A percentile compares a stretch with the other conserved stretches of the same genome.
These are phyloP conservation scores for Amanita brunnescens DNA, from an alignment of 768 basidiomycete genomes.

Conservation along the genomic window DNA sequence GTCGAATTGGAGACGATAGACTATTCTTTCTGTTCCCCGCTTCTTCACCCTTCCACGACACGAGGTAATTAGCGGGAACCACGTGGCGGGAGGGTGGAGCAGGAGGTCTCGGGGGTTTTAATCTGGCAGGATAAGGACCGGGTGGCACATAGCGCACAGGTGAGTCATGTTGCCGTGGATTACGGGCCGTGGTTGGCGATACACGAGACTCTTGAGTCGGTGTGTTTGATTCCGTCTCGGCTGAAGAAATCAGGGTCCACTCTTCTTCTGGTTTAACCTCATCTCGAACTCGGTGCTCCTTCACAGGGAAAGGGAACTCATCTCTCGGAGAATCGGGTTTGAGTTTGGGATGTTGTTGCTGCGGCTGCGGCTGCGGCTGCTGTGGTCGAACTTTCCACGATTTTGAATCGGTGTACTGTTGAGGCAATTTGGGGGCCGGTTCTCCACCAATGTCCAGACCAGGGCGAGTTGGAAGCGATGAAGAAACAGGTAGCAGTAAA, in stretches of 20 bases:
- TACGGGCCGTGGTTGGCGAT: constrained; percentile 14
- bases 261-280: constrained; percentile 13
- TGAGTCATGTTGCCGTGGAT: constrained; percentile 22
- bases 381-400: constrained; percentile 23
- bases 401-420: constrained; percentile 26
- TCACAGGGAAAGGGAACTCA: constrained; percentile 12
- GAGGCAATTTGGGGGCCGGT: constrained; percentile 27
- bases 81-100: constrained; percentile 21
- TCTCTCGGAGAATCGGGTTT: constrained; percentile 23
- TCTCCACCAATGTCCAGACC: constrained; percentile 49
- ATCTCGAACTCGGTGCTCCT: constrained; percentile 3
- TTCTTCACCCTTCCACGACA: constrained; percentile 43
- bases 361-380: constrained; percentile 12
- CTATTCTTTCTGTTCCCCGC: constrained; percentile 28
- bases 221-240: constrained; percentile 12
- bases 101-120: constrained; percentile 24
- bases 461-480: constrained; percentile 31
- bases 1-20: constrained; percentile 24
- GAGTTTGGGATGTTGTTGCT: constrained; percentile 16
- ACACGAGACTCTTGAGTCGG: constrained; percentile 5
- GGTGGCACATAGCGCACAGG: constrained; percentile 20
- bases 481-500: constrained; percentile 20
- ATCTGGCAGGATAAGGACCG: constrained; percentile 26
- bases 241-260: constrained; percentile 15
- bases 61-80: constrained; percentile 38